These are phyloP conservation scores for Penicillium sp. DNA, from an alignment of 2,329 filamentous ascomycete species.

Conservation along the genomic window DNA sequence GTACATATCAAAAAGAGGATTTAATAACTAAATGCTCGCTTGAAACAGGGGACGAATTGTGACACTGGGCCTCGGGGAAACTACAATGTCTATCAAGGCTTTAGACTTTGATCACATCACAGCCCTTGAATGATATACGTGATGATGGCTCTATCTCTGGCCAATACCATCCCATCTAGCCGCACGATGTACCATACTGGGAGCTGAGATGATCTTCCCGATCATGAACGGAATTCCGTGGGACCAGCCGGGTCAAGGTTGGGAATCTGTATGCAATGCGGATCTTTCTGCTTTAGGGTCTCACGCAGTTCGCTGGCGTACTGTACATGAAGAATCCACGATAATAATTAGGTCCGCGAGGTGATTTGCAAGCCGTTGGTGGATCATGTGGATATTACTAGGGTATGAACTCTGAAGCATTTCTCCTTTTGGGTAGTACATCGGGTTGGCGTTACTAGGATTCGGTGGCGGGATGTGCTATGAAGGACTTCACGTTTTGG, in stretches of 20 bases:
- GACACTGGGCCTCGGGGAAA: neutral
- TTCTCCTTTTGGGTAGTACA: neutral
- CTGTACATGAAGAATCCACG: neutral
- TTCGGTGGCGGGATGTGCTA: neutral
- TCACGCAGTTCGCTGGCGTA: neutral
- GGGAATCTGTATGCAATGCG: neutral
- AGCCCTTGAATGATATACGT: neutral
- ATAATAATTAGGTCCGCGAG: neutral
- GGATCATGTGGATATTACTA: neutral
- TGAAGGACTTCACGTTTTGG: neutral
- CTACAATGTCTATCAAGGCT: neutral
- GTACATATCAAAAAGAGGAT: neutral
- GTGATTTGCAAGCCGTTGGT: neutral
- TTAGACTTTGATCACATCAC: neutral
- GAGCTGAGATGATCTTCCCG: neutral
- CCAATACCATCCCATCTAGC: neutral
- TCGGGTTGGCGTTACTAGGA: neutral
- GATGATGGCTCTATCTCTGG: neutral
- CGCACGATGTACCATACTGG: neutral
- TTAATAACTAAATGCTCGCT: neutral
- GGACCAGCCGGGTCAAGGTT: neutral
- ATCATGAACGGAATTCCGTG: neutral
- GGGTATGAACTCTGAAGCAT: neutral
- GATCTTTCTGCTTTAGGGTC: neutral
- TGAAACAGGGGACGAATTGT: neutral